phyloP scores from a whole-genome alignment of 2,329 filamentous ascomycete genomes.

The Colletotrichum scovillei region DNA sequence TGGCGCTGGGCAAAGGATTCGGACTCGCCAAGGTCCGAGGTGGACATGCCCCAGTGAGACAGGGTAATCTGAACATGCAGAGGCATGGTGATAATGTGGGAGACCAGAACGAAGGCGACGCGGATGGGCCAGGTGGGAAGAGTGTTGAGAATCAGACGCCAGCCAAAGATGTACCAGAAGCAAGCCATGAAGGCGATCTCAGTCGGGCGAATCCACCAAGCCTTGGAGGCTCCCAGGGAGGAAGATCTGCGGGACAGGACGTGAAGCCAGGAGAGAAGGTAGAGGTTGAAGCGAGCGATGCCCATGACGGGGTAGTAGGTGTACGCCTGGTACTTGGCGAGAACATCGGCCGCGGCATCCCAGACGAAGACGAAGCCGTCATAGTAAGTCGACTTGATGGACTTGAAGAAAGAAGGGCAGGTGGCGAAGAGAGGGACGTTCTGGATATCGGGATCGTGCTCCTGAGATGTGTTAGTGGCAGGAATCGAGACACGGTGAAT shows the following conservation, averaged over 20 bases:
- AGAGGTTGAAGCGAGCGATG: slow-evolving; percentile 79
- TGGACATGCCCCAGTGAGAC: slow-evolving; percentile 79
- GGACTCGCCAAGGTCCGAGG: slow-evolving; percentile 69
- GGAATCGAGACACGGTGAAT: background rate
- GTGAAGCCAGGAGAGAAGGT: slow-evolving; percentile 74
- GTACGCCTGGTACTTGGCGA: slow-evolving; percentile 72
- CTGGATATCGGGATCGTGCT: slow-evolving; percentile 71
- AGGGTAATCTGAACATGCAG: slow-evolving; percentile 80
- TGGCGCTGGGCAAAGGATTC: slow-evolving; percentile 78
- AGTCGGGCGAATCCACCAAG: slow-evolving; percentile 75
- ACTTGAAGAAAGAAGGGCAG: slow-evolving; percentile 72
- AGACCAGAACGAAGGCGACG: slow-evolving; percentile 71
- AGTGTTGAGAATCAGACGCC: slow-evolving; percentile 69
- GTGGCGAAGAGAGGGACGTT: slow-evolving; percentile 78
- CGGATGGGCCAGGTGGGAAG: slow-evolving; percentile 69
- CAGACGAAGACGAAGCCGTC: slow-evolving; percentile 70
- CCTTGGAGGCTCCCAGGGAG: slow-evolving; percentile 65
- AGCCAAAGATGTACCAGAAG: slow-evolving; percentile 78
- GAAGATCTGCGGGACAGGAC: slow-evolving; percentile 67
- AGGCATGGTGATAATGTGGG: slow-evolving; percentile 74
- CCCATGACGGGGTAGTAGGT: slow-evolving; percentile 77
- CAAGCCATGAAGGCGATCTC: slow-evolving; percentile 72
- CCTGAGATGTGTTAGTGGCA: slow-evolving; percentile 44
- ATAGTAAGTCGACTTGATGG: slow-evolving; percentile 74
- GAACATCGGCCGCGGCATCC: slow-evolving; percentile 68